These are phyloP conservation scores for Mesostigma viride DNA, from an alignment of 139 green algal genomes.

Conservation along the genomic window DNA sequence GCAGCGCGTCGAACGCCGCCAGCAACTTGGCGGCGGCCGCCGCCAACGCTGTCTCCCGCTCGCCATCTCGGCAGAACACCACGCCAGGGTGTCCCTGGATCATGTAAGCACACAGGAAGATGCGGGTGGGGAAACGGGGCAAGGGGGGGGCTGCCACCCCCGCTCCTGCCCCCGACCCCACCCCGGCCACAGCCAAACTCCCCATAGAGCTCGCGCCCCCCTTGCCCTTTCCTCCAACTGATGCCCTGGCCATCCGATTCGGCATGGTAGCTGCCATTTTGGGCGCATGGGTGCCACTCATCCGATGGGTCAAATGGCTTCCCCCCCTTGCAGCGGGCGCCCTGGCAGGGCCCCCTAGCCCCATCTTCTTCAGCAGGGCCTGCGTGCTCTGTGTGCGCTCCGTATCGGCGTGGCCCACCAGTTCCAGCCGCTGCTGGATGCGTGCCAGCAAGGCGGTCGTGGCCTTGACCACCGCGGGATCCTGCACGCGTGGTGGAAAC, in stretches of 20 bases:
- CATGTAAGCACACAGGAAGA: slow-evolving; percentile 84
- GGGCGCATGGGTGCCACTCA: too few relatives aligned
- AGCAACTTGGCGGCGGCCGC: slow-evolving; percentile 44
- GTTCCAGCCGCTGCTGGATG: neutral
- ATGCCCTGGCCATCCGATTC: too few relatives aligned
- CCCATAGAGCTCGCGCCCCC: too few relatives aligned
- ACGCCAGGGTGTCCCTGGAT: slow-evolving; percentile 60
- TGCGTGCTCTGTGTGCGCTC: neutral
- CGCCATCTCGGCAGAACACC: slow-evolving; percentile 42
- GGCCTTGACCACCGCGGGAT: neutral
- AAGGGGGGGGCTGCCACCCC: slow-evolving; percentile 4
- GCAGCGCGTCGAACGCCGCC: slow-evolving; percentile 49
- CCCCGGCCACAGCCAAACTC: too few relatives aligned
- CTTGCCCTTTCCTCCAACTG: too few relatives aligned
- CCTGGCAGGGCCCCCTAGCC: too few relatives aligned
- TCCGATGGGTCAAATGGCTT: too few relatives aligned
- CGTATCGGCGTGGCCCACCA: neutral
- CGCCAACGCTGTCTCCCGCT: slow-evolving; percentile 45
- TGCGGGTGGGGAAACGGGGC: slow-evolving; percentile 64
- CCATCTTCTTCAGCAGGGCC: neutral
- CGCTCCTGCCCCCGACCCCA: too few relatives aligned
- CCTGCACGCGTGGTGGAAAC: too few relatives aligned
- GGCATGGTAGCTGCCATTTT: too few relatives aligned
- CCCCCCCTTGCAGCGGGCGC: too few relatives aligned
- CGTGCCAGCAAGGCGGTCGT: neutral